Evolutionary conservation across 1,284 basidiomycete species (phyloP), one percentile per base, ranked within the genome.

Genomic region (Pseudozyma flocculosa): DNA sequence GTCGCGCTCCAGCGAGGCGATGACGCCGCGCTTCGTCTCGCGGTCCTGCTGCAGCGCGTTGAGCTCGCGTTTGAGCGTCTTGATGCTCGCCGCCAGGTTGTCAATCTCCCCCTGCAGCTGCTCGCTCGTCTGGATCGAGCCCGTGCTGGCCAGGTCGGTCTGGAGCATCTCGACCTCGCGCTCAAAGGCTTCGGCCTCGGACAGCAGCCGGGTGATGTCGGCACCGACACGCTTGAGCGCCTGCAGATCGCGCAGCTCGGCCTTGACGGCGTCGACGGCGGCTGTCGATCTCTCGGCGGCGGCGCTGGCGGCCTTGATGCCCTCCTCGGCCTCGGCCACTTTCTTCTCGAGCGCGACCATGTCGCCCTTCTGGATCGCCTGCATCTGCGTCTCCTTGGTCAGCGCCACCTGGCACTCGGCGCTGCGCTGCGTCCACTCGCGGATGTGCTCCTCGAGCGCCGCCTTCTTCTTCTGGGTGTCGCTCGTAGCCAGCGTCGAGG

Each of bases 391-490:
- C 29, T 73, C 61, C n/a, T 68, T 70, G 3, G 60, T 90, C 87
- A 10, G 93, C 82, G 29, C 89, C 64, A 82, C 83, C 49, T 92
- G 75, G 29, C 85, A 84, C 44, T 62, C 65, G 39, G 75, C 51
- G 44, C 69, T 56, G 37, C 57, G 54, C 50, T 50, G 63, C 43
- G 50, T 56, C 67, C 63, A 70, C 17, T 50, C 80, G 21, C 82
- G 80, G 23, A 90, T 68, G 58, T 87, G 85, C 0, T 62, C 65
- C 63, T 86, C 81, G 88, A 89, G 92, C 19, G 81, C 79, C 24
- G 80, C 68, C 40, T 87, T 75, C 51, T 88, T 85, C 2, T 77
- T 79, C 53, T 83, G 72, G 23, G 82, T 69, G 43, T 80, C 76
- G 39, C 66, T 67, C 39, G 78, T 63, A 40, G 63, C 55, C 23